Base-by-base conservation (phyloP, 2,329 filamentous ascomycete species). In the Calonectria pseudoreteaudii region DNA sequence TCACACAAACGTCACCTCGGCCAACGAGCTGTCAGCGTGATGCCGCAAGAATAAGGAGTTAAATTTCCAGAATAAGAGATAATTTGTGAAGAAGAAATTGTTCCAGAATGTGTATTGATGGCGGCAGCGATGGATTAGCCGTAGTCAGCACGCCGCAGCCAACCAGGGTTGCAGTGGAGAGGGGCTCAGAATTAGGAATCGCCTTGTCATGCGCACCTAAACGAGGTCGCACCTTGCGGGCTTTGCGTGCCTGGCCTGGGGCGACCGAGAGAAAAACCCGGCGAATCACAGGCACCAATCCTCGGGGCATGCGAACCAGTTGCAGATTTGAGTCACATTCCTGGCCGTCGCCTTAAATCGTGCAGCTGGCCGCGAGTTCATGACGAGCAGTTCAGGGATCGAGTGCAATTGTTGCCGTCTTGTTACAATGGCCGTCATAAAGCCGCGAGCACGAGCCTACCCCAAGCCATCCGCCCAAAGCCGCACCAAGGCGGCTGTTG, bases 181-280 rank as follows among this genome's bases (percentile, higher is more conserved):
- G 65, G 74, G 67, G 49, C 65, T 66, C 20, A 66, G 66, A 72
- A 66, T 72, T 74, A 72, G 69, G 73, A 74, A 74, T 74, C 68
- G 62, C 31, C 41, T 30, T 49, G 71, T 73, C 71, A 72, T 69
- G 66, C 58, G 58, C 65, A 44, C 66, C 31, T 58, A 58, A 38
- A 71, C 38, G 50, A 65, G 64, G 34, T 31, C 11, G 53, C 31
- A 26, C 65, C 50, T 64, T 62, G 58, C 66, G 52, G 50, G 28
- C 64, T 41, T 72, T 69, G 47, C 49, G 70, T 70, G 70, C 56
- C 49, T 72, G 28, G 65, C 18, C 41, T 56, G 70, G 34, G 30
- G 56, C 66, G 34, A 50, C 31, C 31, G 11, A 23, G 56, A 28
- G n/a, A 34, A 26, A 28, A 36, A 28, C 31, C 44, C 31, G 52